These are phyloP conservation scores for Tylopilus sp. DNA, from an alignment of 1,284 basidiomycete species.

Conservation along the genomic window DNA sequence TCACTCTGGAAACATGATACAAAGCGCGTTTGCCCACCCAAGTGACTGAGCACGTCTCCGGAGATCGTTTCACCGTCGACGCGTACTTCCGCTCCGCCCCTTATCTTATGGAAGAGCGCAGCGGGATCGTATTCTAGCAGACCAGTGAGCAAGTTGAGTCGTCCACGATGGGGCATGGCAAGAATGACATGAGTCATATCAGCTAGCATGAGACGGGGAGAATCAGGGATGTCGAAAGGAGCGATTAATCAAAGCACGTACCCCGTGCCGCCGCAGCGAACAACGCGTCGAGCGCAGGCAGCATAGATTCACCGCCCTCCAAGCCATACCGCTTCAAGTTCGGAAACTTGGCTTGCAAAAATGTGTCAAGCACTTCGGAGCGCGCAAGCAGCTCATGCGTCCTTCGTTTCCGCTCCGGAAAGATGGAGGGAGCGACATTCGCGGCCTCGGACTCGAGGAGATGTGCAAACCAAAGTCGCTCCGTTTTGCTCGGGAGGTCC, in stretches of 20 bases:
- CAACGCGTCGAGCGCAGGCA: slow-evolving; percentile 76
- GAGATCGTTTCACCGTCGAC: slow-evolving; percentile 65
- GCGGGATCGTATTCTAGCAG: slow-evolving; percentile 64
- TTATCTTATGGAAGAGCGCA: slow-evolving; percentile 81
- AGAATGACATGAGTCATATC: slow-evolving; percentile 71
- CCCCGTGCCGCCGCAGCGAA: slow-evolving; percentile 65
- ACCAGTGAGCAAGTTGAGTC: slow-evolving; percentile 82
- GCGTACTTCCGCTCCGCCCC: slow-evolving; percentile 66
- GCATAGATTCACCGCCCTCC: slow-evolving; percentile 89
- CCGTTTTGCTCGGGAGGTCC: slow-evolving; percentile 78
- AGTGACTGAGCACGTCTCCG: slow-evolving; percentile 85
- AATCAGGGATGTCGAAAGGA: not conserved
- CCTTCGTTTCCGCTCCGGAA: slow-evolving; percentile 40
- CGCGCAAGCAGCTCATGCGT: slow-evolving; percentile 68
- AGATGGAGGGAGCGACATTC: not conserved
- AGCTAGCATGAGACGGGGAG: slow-evolving; percentile 36
- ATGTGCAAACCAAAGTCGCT: slow-evolving; percentile 82
- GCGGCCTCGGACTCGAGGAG: slow-evolving; percentile 64
- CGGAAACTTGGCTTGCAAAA: slow-evolving; percentile 78
- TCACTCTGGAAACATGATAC: not conserved
- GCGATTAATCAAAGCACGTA: slow-evolving; percentile 28
- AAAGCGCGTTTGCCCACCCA: slow-evolving; percentile 44
- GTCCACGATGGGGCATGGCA: slow-evolving; percentile 84
- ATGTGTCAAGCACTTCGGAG: slow-evolving; percentile 81
- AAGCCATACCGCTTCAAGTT: slow-evolving; percentile 81